Base-by-base conservation (phyloP, 73 alveolate species). In the Paramecium pentaurelia region DNA sequence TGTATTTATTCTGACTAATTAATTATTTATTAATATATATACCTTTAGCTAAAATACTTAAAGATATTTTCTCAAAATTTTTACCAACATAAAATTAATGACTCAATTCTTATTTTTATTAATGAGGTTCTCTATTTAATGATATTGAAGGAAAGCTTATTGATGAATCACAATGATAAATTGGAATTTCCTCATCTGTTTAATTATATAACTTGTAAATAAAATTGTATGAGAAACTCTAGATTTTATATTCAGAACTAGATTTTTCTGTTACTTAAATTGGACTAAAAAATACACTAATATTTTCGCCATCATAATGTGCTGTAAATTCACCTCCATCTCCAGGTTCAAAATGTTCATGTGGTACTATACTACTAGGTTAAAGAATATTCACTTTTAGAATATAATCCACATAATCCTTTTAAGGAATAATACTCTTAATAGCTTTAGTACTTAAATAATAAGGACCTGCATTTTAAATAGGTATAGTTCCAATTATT, bases 271-370 rank as follows among this genome's bases (percentile, higher is more conserved):
- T 3, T 12, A 36, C n/a, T 73, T 38, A 6, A 20, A 37, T 73
- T 4, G 58, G 60, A 14, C 18, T 16, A 73, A n/a, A 37, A 2
- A 25, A 9, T 16, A 73, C 64, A 36, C 3, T 40, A 4, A 73
- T 73, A 12, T 34, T 2, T 3, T 37, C 16, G 1, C 87, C 87
- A 73, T 73, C 58, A 6, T 30, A 73, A 14, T 14, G 2, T 5
- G 38, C 18, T 37, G 37, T 5, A 5, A 73, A 36, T 37, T 73
- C 64, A 34, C 87, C 87, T 22, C 87, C 87, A 25, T 37, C 38
- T 22, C 87, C 87, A 36, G 87, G 87, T 38, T 73, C 60, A 37
- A 73, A 73, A 4, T 73, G 16, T n/a, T 73, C 87, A 73, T 32
- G 11, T 4, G 87, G 87, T 14, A 73, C 47, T 0, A 37, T 2